Evolutionary conservation across 2,329 filamentous ascomycete genomes (phyloP).

Genomic region (Talaromyces rugulosus): DNA sequence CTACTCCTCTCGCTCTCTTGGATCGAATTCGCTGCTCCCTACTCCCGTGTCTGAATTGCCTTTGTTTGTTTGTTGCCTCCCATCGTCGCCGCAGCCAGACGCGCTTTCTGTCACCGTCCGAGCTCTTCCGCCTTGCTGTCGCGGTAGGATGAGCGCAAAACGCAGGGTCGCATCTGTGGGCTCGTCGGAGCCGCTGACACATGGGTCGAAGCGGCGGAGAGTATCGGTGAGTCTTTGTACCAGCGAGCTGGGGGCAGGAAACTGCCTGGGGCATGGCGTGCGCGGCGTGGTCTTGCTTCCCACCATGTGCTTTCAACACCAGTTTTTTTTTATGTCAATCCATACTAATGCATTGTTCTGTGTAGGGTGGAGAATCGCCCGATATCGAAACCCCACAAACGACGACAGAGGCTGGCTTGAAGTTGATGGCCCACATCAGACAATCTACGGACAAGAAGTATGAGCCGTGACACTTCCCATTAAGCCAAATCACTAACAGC

Average conservation of each 20-base stretch:
- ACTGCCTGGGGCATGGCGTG: neutral
- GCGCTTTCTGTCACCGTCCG: neutral
- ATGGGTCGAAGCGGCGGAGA: conserved; percentile 57
- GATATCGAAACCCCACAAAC: conserved; percentile 59
- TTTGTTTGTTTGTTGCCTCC: neutral
- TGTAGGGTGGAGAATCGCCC: conserved; percentile 12
- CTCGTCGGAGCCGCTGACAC: conserved; percentile 49
- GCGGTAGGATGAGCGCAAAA: conserved; percentile 42
- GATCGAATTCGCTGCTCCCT: neutral
- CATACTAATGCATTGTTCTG: neutral
- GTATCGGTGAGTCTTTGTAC: conserved; percentile 49
- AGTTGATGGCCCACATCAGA: conserved; percentile 70
- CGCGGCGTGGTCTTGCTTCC: neutral
- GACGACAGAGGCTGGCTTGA: conserved; percentile 67
- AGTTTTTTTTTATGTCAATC: neutral
- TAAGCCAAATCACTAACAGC: conserved; percentile 17
- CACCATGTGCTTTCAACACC: neutral
- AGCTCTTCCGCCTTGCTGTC: conserved; percentile 4
- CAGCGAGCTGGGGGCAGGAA: no score
- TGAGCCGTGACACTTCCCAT: conserved; percentile 9
- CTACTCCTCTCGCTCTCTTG: neutral
- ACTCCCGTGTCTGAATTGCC: neutral
- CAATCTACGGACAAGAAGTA: conserved; percentile 79
- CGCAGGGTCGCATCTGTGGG: conserved; percentile 50
- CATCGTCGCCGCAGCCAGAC: neutral